phyloP scores from a whole-genome alignment of 2,329 filamentous ascomycete species.

The Aspergillus quadrilineatus region DNA sequence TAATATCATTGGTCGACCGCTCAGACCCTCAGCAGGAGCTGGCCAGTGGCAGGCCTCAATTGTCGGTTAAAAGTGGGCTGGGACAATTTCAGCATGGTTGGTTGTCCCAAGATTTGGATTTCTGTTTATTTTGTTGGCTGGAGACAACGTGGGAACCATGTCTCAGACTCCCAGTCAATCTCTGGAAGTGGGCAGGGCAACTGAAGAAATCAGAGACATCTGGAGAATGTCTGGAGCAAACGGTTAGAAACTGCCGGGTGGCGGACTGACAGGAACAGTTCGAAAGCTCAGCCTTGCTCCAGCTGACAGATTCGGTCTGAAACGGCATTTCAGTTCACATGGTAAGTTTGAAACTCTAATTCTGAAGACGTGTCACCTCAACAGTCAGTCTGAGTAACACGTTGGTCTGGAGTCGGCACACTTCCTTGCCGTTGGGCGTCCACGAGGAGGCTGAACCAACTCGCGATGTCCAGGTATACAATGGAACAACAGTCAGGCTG shows the following conservation, averaged over 20 bases:
- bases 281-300: no score
- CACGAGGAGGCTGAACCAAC: background rate
- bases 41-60: background rate
- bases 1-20: background rate
- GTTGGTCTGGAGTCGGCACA: background rate
- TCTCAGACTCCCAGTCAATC: background rate
- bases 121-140: background rate
- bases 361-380: background rate
- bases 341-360: background rate
- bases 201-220: background rate
- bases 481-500: background rate
- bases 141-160: background rate
- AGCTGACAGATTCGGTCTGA: background rate
- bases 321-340: background rate
- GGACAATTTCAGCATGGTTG: background rate
- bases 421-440: background rate
- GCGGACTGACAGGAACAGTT: no score
- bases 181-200: background rate
- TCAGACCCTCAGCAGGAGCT: background rate
- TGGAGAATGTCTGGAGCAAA: background rate
- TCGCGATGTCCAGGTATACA: background rate
- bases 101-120: background rate
- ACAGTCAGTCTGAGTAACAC: background rate
- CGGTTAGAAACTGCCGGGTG: background rate
- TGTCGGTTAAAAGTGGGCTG: background rate